Evolutionary conservation across 2,329 filamentous ascomycete species (phyloP).

Genomic region (Clonostachys byssicola): DNA sequence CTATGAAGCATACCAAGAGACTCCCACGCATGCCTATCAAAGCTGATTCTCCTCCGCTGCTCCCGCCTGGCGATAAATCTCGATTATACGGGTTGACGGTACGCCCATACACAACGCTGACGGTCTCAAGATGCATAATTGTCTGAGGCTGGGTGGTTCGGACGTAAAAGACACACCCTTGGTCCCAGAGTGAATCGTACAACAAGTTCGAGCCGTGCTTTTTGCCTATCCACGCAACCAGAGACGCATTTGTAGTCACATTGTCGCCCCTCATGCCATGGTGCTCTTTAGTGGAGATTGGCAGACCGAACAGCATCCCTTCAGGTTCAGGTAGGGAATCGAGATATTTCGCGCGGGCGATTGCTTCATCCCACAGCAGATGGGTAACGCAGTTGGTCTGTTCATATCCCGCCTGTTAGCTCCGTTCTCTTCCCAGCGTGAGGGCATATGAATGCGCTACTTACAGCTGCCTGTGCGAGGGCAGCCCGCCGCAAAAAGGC

Average conservation of each 20-base stretch:
- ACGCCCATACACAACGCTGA: constrained; percentile 60
- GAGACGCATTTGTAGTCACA: constrained; percentile 39
- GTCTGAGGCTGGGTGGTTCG: constrained; percentile 67
- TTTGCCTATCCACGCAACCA: constrained; percentile 48
- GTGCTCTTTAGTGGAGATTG: constrained; percentile 34
- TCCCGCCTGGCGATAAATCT: constrained; percentile 57
- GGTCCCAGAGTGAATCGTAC: constrained; percentile 49
- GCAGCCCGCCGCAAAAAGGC: constrained; percentile 5
- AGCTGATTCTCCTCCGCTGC: constrained; percentile 52
- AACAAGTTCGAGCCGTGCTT: constrained; percentile 46
- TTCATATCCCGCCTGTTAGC: constrained; percentile 2
- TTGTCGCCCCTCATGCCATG: constrained; percentile 31
- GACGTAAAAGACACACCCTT: constrained; percentile 61
- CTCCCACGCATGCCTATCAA: constrained; percentile 34
- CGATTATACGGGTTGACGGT: constrained; percentile 61
- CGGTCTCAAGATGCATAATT: constrained; percentile 26
- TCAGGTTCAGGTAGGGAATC: constrained; percentile 34
- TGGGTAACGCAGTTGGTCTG: constrained; percentile 36
- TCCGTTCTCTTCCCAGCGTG: constrained; percentile 4
- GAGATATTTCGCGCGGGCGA: constrained; percentile 33
- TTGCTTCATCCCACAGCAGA: constrained; percentile 43
- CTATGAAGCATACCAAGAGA: constrained; percentile 16
- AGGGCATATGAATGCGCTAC: not conserved
- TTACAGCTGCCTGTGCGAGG: constrained; percentile 5
- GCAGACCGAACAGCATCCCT: constrained; percentile 55